phyloP scores from a whole-genome alignment of 306 rosid genomes.

The Begonia peltatifolia region DNA sequence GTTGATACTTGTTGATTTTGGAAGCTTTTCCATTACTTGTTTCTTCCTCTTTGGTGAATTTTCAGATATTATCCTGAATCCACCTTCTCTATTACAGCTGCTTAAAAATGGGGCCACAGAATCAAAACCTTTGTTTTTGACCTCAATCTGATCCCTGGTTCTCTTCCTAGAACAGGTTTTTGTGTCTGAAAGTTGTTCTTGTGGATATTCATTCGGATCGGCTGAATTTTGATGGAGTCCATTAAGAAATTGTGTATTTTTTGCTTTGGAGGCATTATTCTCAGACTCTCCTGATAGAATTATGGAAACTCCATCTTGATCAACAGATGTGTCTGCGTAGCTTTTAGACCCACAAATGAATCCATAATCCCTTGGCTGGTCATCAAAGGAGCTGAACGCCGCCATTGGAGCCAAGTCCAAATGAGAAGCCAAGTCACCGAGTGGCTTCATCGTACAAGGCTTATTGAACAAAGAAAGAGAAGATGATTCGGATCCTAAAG shows the following conservation, averaged over 20 bases:
- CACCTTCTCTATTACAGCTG: slow-evolving; percentile 15
- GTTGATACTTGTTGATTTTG: slow-evolving; percentile 45
- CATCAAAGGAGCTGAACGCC: slow-evolving; percentile 2
- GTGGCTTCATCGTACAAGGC: slow-evolving; percentile 12
- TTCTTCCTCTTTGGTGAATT: slow-evolving; percentile 41
- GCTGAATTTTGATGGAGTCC: slow-evolving; percentile 15
- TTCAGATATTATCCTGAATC: slow-evolving; percentile 35
- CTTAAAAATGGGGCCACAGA: no score
- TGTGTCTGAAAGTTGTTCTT: slow-evolving; percentile 8
- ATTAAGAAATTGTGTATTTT: slow-evolving; percentile 16
- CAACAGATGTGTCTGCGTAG: slow-evolving; percentile 27
- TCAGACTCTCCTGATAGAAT: slow-evolving; percentile 40
- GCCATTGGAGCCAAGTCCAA: slow-evolving; percentile 1
- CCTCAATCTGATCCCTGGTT: slow-evolving; percentile 18
- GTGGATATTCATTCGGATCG: slow-evolving; percentile 5
- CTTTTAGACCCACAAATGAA: slow-evolving; percentile 11
- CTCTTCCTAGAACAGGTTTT: slow-evolving; percentile 29
- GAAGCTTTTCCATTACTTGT: slow-evolving; percentile 38
- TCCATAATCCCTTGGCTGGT: slow-evolving; percentile 17
- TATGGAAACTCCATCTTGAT: slow-evolving; percentile 41
- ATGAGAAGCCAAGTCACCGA: slow-evolving; percentile 14
- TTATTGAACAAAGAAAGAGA: slow-evolving; percentile 1
- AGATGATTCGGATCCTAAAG: slow-evolving; percentile 4
- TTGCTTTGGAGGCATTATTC: slow-evolving; percentile 19
- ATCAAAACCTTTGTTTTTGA: slow-evolving; percentile 1